These are phyloP conservation scores for Tetrapisispora namnaoensis DNA, from an alignment of 805 yeast genomes.

Conservation along the genomic window DNA sequence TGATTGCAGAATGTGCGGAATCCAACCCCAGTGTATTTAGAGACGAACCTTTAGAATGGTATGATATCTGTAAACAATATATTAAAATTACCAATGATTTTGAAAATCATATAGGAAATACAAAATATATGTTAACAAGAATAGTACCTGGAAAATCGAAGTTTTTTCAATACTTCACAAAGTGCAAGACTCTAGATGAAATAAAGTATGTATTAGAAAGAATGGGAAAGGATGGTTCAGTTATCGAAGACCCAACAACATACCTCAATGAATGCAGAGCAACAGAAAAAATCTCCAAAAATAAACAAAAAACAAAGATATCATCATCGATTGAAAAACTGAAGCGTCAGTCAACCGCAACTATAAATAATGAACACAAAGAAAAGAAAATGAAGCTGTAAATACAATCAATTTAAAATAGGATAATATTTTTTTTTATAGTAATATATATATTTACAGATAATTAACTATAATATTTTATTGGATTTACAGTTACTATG, in stretches of 20 bases:
- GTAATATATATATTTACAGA: neutral
- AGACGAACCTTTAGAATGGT: constrained; percentile 42
- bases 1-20: constrained; percentile 92
- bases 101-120: constrained; percentile 59
- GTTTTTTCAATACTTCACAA: constrained; percentile 47
- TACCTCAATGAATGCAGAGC: constrained; percentile 8
- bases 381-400: neutral
- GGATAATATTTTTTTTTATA: neutral
- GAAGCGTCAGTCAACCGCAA: neutral
- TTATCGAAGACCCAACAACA: constrained; percentile 14
- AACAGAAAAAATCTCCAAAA: neutral
- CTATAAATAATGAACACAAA: neutral
- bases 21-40: constrained; percentile 70
- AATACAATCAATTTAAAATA: neutral
- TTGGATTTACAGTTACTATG: neutral
- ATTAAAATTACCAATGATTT: constrained; percentile 41
- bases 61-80: constrained; percentile 44
- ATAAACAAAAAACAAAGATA: neutral
- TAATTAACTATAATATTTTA: neutral
- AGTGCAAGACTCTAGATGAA: constrained; percentile 46
- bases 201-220: constrained; percentile 24
- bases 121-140: constrained; percentile 71
- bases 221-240: constrained; percentile 13
- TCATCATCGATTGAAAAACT: neutral
- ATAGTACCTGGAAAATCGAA: constrained; percentile 69